These are phyloP conservation scores for Clathrus columnatus DNA, from an alignment of 768 basidiomycete genomes.

Conservation along the genomic window DNA sequence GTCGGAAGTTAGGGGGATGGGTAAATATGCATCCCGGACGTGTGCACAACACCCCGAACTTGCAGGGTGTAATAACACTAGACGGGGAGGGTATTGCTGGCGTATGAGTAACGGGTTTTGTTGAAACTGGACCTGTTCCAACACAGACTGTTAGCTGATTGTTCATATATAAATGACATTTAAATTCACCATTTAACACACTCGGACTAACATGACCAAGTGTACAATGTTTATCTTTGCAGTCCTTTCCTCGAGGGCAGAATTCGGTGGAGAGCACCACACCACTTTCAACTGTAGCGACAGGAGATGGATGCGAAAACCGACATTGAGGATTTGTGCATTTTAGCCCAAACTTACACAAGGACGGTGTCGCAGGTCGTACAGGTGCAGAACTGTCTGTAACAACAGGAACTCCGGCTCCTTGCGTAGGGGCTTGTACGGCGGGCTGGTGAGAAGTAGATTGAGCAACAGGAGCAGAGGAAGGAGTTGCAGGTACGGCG, in stretches of 20 bases:
- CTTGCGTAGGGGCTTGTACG: constrained; percentile 9
- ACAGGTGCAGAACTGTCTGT: constrained; percentile 30
- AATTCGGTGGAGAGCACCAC: constrained; percentile 90
- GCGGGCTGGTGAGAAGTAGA: constrained; percentile 12
- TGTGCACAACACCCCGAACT: constrained; percentile 65
- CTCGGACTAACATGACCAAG: constrained; percentile 90
- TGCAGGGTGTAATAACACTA: constrained; percentile 37
- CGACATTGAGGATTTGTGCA: constrained; percentile 87
- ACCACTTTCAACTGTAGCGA: constrained; percentile 89
- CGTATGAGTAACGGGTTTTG: constrained; percentile 17
- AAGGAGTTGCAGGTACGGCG: constrained; percentile 11
- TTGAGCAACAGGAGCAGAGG: constrained; percentile 15
- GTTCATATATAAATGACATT: not conserved
- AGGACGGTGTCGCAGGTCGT: constrained; percentile 75
- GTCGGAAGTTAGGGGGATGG: constrained; percentile 44
- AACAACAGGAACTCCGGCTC: constrained; percentile 19
- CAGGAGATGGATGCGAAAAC: constrained; percentile 94
- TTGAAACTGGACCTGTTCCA: constrained; percentile 23
- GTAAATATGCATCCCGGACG: constrained; percentile 57
- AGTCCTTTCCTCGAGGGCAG: constrained; percentile 82
- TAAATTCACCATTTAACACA: constrained; percentile 47
- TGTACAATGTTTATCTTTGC: constrained; percentile 89
- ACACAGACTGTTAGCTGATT: constrained; percentile 3
- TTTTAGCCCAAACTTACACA: constrained; percentile 90
- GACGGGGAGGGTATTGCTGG: constrained; percentile 15